Evolutionary conservation across 805 yeast genomes (phyloP).

Genomic region (Cyberlindnera maclurae): DNA sequence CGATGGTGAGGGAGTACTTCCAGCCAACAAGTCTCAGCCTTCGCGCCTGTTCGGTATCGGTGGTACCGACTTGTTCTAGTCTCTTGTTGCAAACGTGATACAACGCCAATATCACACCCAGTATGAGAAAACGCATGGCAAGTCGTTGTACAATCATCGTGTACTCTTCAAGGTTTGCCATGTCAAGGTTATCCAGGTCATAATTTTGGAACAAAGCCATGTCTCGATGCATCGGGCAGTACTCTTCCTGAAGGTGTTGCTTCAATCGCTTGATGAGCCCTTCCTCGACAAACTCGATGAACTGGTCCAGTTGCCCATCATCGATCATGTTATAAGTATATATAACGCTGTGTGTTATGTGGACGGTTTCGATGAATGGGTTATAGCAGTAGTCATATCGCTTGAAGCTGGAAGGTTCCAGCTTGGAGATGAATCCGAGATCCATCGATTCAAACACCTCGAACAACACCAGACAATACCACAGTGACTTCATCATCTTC

Average conservation of each 20-base stretch:
- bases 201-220: constrained; percentile 2
- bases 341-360: constrained; percentile 9
- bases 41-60: constrained; percentile 2
- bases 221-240: constrained; percentile 6
- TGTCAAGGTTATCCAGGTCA: constrained; percentile 8
- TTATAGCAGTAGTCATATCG: constrained; percentile 13
- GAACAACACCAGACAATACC: constrained; percentile 12
- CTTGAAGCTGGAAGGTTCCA: constrained; percentile 12
- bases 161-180: constrained; percentile 6
- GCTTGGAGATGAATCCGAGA: constrained; percentile 13
- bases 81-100: constrained; percentile 13
- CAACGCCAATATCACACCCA: constrained; percentile 8
- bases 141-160: constrained; percentile 7
- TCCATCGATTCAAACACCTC: constrained; percentile 14
- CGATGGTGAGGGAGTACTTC: constrained; percentile 11
- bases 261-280: constrained; percentile 7
- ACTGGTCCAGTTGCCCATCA: constrained; percentile 12
- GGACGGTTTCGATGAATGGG: constrained; percentile 9
- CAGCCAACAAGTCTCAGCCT: constrained; percentile 8
- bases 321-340: constrained; percentile 14
- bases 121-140: constrained; percentile 7
- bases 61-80: constrained; percentile 11
- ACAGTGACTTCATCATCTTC: constrained; percentile 11
- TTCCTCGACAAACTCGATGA: constrained; percentile 9
- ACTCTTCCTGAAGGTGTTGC: constrained; percentile 8